Percentiles rank a stretch among this genome's conserved stretches.
These are phyloP conservation scores for Ogataea hybrid DNA, from an alignment of 1,139 yeast genomes.

Conservation along the genomic window DNA sequence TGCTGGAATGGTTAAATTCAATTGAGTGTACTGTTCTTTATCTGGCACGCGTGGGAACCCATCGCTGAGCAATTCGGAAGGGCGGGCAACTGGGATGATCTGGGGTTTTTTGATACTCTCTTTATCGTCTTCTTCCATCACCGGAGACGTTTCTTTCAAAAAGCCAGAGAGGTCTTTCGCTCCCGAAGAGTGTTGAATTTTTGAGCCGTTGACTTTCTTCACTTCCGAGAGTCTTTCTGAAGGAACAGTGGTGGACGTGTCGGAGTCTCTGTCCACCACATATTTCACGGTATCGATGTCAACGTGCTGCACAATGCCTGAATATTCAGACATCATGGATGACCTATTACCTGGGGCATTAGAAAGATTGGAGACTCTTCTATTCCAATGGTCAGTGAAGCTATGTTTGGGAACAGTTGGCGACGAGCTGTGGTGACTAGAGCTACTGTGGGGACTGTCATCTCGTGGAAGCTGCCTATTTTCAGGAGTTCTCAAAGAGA, in stretches of 20 bases:
- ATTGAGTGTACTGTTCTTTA: constrained; percentile 20
- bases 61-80: background rate
- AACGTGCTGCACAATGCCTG: constrained; percentile 45
- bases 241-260: constrained; percentile 11
- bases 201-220: constrained; percentile 16
- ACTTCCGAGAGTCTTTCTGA: constrained; percentile 19
- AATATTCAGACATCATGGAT: constrained; percentile 43
- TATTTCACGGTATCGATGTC: constrained; percentile 39
- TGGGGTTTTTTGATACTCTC: constrained; percentile 19
- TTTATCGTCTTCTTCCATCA: constrained; percentile 18
- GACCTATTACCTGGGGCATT: constrained; percentile 34
- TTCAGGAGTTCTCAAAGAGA: constrained; percentile 1
- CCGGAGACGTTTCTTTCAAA: constrained; percentile 15
- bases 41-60: constrained; percentile 21
- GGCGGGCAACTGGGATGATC: constrained; percentile 7
- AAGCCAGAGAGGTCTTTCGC: constrained; percentile 11
- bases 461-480: background rate
- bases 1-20: constrained; percentile 26
- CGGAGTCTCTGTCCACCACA: constrained; percentile 32
- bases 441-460: constrained; percentile 1
- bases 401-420: background rate
- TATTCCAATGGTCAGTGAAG: constrained; percentile 1
- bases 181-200: constrained; percentile 15
- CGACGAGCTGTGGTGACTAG: background rate
- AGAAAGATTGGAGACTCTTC: constrained; percentile 8